These are phyloP conservation scores for Gnaphalium uliginosum DNA, from an alignment of 129 eudicot genomes.

Conservation along the genomic window DNA sequence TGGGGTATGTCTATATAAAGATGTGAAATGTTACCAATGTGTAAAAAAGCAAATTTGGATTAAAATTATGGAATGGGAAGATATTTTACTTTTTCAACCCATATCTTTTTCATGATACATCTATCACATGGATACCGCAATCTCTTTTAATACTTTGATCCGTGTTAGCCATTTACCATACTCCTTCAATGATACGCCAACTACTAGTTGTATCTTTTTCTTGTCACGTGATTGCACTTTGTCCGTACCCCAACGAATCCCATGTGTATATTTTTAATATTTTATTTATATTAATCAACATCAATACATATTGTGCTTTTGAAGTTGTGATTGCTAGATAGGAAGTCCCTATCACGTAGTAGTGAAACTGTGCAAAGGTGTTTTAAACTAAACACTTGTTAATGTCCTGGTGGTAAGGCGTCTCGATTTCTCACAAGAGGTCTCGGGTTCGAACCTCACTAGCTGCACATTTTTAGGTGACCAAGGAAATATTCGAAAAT, in stretches of 20 bases:
- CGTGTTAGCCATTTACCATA: constrained; percentile 17
- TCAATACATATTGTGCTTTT: neutral
- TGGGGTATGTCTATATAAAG: neutral
- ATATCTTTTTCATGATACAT: constrained; percentile 21
- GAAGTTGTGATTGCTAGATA: neutral
- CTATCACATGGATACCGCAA: constrained; percentile 8
- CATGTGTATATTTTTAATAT: constrained; percentile 11
- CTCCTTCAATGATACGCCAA: constrained; percentile 17
- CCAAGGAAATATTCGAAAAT: no score
- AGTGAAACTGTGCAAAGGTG: constrained; percentile 7
- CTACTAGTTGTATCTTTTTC: neutral
- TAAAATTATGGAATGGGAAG: neutral
- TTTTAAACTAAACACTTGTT: constrained; percentile 18
- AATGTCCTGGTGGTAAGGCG: no score
- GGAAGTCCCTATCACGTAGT: constrained; percentile 1
- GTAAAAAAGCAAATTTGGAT: neutral
- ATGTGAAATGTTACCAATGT: neutral
- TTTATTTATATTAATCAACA: no score
- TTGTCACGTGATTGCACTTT: constrained; percentile 30
- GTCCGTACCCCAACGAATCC: constrained; percentile 22
- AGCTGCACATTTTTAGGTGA: no score
- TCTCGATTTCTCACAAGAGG: no score
- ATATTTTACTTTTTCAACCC: constrained; percentile 2
- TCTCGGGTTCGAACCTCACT: no score
- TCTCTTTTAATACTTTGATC: neutral